Evolutionary conservation across 352 stramenopile genomes (phyloP), one percentile per base, ranked within the genome.

Genomic region (Pythium periplocum): DNA sequence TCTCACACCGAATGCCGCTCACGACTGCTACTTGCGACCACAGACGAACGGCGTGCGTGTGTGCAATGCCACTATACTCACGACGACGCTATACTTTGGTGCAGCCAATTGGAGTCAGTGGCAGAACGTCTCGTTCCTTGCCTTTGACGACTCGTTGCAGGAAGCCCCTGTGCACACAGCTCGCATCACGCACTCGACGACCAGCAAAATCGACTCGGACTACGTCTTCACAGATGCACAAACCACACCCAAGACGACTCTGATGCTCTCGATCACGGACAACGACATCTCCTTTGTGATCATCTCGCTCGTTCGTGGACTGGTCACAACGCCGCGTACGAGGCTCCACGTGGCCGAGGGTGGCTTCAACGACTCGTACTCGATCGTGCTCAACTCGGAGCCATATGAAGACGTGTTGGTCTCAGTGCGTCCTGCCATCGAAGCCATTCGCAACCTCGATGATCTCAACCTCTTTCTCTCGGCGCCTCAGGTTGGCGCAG

Each of bases 331-430:
- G n/a, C 37, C 55, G 4, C 56, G 62, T 1, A 61, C 63, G 2
- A 53, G 79, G 33, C 61, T 92, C 0, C 72, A 87, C 26, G 78
- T 88, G 6, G 75, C 78, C 1, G 78, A 92, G 53, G 81, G 77
- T 2, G 81, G 81, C 10, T 92, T 92, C 45, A 90, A 89, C 41
- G 78, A 87, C 59, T 86, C 78, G n/a, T 90, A 89, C 48, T 55
- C 55, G 2, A 54, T 90, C 26, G 65, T 67, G 0, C 58, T 92
- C 1, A 74, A 76, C 11, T 77, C 78, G 0, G 81, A 89, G 53
- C 81, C 81, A 8, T 88, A 81, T 38, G 61, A 84, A 51, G 66
- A 85, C 41, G 81, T 90, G 31, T 63, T 62, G 1, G 30, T 92
- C 3, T 67, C 59, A 0, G 47, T 88, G 9, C 53, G 41, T 0